Percentiles rank a stretch among this genome's conserved stretches.
Evolutionary conservation across 1,139 yeast genomes (phyloP).

Genomic region (Protomyces inouyei): DNA sequence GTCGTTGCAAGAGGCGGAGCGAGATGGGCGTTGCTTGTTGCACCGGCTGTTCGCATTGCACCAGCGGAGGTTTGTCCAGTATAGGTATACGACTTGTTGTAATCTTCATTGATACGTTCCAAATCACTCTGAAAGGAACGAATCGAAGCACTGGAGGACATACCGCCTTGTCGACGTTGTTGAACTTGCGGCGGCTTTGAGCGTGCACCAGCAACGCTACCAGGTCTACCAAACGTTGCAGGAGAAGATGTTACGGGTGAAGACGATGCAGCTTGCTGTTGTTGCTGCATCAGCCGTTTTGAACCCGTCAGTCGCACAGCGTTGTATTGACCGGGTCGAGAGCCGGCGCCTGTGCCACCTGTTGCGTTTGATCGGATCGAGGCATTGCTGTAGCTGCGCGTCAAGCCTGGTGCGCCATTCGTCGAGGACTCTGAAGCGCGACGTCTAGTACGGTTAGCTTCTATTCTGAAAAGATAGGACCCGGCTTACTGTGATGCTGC

Average conservation of each 20-base stretch:
- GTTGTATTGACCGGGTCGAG: constrained; percentile 19
- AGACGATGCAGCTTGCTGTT: neutral
- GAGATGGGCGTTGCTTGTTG: neutral
- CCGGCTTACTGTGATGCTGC: constrained; percentile 13
- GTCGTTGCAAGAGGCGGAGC: neutral
- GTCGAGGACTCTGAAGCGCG: neutral
- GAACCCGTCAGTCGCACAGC: constrained; percentile 25
- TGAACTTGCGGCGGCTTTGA: constrained; percentile 23
- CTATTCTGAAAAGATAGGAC: neutral
- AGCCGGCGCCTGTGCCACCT: neutral
- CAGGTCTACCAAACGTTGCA: constrained; percentile 3
- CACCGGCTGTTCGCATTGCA: constrained; percentile 21
- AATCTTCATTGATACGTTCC: constrained; percentile 24
- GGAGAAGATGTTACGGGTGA: neutral
- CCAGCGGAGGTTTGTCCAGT: constrained; percentile 20
- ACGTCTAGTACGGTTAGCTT: neutral
- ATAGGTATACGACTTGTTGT: constrained; percentile 25
- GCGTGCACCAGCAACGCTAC: constrained; percentile 8
- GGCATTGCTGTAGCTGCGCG: constrained; percentile 7
- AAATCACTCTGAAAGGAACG: constrained; percentile 22
- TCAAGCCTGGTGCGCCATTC: neutral
- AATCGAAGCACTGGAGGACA: constrained; percentile 16
- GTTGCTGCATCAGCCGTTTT: constrained; percentile 7
- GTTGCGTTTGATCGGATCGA: constrained; percentile 5
- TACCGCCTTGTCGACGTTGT: constrained; percentile 11